Evolutionary conservation across 495 filamentous ascomycete species (phyloP).

Genomic region (Aspergillus ostianus): DNA sequence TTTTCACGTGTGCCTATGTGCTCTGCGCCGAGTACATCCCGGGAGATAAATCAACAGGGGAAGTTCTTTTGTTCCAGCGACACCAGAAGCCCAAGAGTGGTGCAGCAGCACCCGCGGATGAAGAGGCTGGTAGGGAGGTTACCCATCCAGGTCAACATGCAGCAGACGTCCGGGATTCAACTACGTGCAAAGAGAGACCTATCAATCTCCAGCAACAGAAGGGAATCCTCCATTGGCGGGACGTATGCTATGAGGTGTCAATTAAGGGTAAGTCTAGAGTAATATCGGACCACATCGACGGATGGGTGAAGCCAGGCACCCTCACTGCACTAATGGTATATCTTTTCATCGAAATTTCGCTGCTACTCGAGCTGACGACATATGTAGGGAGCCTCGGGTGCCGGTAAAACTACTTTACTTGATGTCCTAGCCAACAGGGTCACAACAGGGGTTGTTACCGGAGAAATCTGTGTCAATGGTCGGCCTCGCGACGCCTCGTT

Average conservation of each 20-base stretch:
- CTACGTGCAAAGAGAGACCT: too few species aligned
- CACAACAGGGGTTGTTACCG: constrained; percentile 47
- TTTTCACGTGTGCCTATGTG: too few species aligned
- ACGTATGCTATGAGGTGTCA: constrained; percentile 63
- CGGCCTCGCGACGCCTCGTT: constrained; percentile 64
- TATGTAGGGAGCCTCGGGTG: constrained; percentile 42
- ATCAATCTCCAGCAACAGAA: too few species aligned
- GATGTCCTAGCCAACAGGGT: constrained; percentile 53
- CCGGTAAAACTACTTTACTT: constrained; percentile 61
- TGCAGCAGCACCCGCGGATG: too few species aligned
- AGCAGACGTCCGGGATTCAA: too few species aligned
- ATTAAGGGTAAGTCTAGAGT: constrained; percentile 47
- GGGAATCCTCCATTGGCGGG: constrained; percentile 63
- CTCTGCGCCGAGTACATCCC: too few species aligned
- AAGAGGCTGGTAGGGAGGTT: too few species aligned
- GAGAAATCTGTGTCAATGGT: constrained; percentile 53
- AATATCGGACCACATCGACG: constrained; percentile 57
- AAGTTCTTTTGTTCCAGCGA: too few species aligned
- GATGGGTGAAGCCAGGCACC: constrained; percentile 64
- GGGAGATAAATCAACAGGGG: too few species aligned
- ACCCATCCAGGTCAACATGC: too few species aligned
- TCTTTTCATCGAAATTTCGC: background rate
- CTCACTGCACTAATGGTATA: constrained; percentile 59
- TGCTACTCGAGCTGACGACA: too few species aligned
- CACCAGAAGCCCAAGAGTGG: too few species aligned